phyloP scores from a whole-genome alignment of 495 filamentous ascomycete species.

The Antarctomyces pellizariae region DNA sequence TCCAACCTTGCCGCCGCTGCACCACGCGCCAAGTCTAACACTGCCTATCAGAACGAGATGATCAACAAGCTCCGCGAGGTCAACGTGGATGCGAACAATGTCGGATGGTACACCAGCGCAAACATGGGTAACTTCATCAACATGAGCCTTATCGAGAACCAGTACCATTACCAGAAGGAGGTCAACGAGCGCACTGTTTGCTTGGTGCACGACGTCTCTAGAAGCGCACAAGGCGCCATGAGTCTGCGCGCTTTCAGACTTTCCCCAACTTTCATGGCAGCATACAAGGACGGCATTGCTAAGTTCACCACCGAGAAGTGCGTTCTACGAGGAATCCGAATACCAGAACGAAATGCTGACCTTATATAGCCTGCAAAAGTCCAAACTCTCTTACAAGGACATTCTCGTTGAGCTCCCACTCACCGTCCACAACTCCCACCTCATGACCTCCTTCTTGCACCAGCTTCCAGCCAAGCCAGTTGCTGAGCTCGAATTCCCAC shows the following conservation, averaged over 20 bases:
- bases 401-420: slow-evolving; percentile 85
- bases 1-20: slow-evolving; percentile 67
- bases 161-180: slow-evolving; percentile 88
- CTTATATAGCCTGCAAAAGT: slow-evolving; percentile 54
- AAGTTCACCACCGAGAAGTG: slow-evolving; percentile 95
- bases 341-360: slow-evolving; percentile 10
- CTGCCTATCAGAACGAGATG: slow-evolving; percentile 87
- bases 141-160: slow-evolving; percentile 88
- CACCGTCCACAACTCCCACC: slow-evolving; percentile 84
- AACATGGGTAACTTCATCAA: slow-evolving; percentile 98
- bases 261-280: slow-evolving; percentile 69
- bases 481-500: slow-evolving; percentile 41
- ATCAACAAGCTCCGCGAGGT: slow-evolving; percentile 88
- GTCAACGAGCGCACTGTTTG: slow-evolving; percentile 83
- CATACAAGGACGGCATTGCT: slow-evolving; percentile 81
- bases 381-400: slow-evolving; percentile 78
- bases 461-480: slow-evolving; percentile 39
- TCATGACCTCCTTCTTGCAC: slow-evolving; percentile 85
- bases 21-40: slow-evolving; percentile 75
- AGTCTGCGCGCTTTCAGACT: slow-evolving; percentile 80
- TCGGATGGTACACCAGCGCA: slow-evolving; percentile 95
- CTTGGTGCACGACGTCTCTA: slow-evolving; percentile 81
- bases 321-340: slow-evolving; percentile 9
- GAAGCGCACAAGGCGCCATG: slow-evolving; percentile 75
- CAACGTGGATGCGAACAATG: slow-evolving; percentile 94